Evolutionary conservation across 2,329 filamentous ascomycete genomes (phyloP), one percentile per base, ranked within the genome.

Genomic region (Epicoccum sorghinum): DNA sequence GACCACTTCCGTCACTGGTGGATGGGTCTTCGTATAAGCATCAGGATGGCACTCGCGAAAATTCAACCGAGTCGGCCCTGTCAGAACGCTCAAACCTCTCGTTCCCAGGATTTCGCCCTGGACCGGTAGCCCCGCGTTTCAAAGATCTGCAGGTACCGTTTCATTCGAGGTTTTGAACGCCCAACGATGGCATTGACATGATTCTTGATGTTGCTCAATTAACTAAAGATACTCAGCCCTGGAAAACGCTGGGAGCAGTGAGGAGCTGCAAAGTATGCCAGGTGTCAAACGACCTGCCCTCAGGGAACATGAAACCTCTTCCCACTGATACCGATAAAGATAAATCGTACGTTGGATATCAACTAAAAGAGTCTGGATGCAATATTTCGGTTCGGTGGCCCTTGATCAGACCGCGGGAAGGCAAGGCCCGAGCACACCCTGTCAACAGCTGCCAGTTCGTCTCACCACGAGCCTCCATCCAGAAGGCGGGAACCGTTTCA

Each of bases 61-160:
- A 29, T 24, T 39, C 18, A 8, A 33, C 39, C 23, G 27, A 41
- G 23, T 25, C 52, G 12, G 35, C 14, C 37, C 13, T 45, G 46
- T 40, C 29, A 49, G 13, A 13, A 45, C 35, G 41, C 35, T 40
- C 25, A 27, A 54, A 27, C 55, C 44, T 45, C 49, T 53, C 41
- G 23, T 59, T 56, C 49, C 41, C 46, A 41, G 39, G 35, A 47
- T 39, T 48, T 50, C 53, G 36, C 18, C 24, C 41, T 10, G 38
- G 18, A 41, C 30, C 36, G 14, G 9, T 18, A 25, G 48, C 39
- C 52, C 57, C 49, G 38, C 61, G 69, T 73, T 72, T 71, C 67
- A 67, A 62, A 52, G 42, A 57, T 65, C 63, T 72, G 70, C 70
- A 70, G 68, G 68, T 67, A 68, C 66, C 57, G 66, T 71, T 71